Evolutionary conservation across 2,329 filamentous ascomycete species (phyloP), one percentile per base, ranked within the genome.

Genomic region (Myriosclerotinia scirpicola): DNA sequence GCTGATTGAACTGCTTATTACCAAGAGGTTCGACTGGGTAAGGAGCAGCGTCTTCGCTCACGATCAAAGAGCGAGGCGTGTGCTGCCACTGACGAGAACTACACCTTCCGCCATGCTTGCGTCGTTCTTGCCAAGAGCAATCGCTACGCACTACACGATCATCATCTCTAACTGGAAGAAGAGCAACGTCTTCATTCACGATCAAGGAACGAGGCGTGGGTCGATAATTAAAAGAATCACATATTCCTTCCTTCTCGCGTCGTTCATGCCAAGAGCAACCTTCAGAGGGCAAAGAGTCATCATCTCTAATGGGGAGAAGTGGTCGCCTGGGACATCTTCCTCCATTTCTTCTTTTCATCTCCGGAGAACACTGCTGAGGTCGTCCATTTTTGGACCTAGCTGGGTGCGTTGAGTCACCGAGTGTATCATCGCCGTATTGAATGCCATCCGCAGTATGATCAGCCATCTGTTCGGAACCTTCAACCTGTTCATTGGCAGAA

Each of bases 61-160:
- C 20, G 14, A 60, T 38, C 14, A 26, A 38, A 8, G 58, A 50
- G 44, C 58, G 44, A 38, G 20, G 30, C 34, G 20, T 38, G 14
- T n/a, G 20, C 12, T 17, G 58, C 58, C 58, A 50, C 12, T 48
- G 12, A 48, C 11, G 26, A 48, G 30, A 17, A 7, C 11, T 7
- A 38, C 44, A 60, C 20, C 8, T 60, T 60, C 58, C 58, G 5
- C 58, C 44, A 22, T 50, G 8, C 20, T 38, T 60, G 44, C 58
- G 58, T 50, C 58, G 20, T 9, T 38, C 58, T 50, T 60, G 44
- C 58, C 44, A 60, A 50, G 58, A 50, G 15, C 58, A 50, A 17
- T 14, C 30, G 15, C 8, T 20, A 11, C 12, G 9, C 5, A 60
- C 8, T 17, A 60, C 58, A 50, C 44, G 58, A 22, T 60, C 58